phyloP scores from a whole-genome alignment of 129 eudicot species.

The Glebionis coronaria region DNA sequence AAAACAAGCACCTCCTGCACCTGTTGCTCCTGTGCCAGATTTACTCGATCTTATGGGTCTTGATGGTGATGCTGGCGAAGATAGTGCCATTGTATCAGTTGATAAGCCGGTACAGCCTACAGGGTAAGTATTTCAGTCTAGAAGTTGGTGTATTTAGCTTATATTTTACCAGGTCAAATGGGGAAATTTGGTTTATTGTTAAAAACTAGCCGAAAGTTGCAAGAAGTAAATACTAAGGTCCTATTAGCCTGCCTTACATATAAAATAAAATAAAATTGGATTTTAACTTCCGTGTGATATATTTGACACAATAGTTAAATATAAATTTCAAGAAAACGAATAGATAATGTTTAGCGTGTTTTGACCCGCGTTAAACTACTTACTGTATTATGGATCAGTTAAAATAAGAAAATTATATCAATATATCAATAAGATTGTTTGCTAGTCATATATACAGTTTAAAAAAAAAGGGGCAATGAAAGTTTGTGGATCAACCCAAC shows the following conservation, averaged over 20 bases:
- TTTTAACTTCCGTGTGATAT: no score
- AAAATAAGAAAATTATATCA: background rate
- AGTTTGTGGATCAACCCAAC: background rate
- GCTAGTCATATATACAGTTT: background rate
- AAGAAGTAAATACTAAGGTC: background rate
- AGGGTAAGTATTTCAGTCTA: conserved; percentile 46
- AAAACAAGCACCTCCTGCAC: conserved; percentile 45
- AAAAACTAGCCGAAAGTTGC: background rate
- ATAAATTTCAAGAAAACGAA: no score
- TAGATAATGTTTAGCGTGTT: background rate
- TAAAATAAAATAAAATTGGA: no score
- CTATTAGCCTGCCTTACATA: no score
- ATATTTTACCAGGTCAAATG: background rate
- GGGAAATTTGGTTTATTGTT: background rate
- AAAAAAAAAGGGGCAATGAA: background rate
- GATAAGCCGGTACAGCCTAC: conserved; percentile 67
- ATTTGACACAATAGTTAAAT: no score
- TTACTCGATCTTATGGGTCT: conserved; percentile 75
- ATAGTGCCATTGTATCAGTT: conserved; percentile 51
- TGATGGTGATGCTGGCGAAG: conserved; percentile 31
- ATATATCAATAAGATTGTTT: background rate
- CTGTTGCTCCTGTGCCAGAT: conserved; percentile 82
- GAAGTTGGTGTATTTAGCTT: background rate
- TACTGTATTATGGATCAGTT: background rate
- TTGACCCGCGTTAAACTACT: background rate